phyloP scores from a whole-genome alignment of 345 rosid genomes.

The Camelina hispida region DNA sequence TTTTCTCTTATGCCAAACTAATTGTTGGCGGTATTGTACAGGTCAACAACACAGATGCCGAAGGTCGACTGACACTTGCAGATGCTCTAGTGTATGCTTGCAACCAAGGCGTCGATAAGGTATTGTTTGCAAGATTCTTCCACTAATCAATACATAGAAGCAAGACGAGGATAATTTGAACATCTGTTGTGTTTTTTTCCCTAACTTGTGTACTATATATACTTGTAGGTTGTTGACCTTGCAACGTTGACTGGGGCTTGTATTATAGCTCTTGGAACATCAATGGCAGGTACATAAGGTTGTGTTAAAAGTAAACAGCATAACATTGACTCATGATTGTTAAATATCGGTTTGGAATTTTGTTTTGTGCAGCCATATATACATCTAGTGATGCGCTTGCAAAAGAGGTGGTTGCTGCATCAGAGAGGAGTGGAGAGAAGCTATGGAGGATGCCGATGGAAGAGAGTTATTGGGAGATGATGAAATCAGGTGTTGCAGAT shows the following conservation, averaged over 20 bases:
- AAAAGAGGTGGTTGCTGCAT: constrained; percentile 77
- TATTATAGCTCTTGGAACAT: constrained; percentile 86
- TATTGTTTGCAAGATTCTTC: constrained; percentile 30
- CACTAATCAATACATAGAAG: constrained; percentile 11
- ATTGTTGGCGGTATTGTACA: constrained; percentile 38
- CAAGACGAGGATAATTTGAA: neutral
- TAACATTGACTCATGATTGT: neutral
- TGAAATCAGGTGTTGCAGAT: constrained; percentile 96
- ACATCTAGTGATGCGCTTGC: constrained; percentile 89
- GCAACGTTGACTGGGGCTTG: constrained; percentile 97
- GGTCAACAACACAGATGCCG: constrained; percentile 99
- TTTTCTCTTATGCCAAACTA: constrained; percentile 7
- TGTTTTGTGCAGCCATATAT: constrained; percentile 62
- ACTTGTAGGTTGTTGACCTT: constrained; percentile 76
- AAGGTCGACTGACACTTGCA: constrained; percentile 97
- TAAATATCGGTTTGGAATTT: neutral
- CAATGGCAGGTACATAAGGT: constrained; percentile 74
- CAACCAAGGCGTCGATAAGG: constrained; percentile 94
- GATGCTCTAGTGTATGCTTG: constrained; percentile 97
- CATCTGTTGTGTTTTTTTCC: constrained; percentile 15
- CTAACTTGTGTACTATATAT: constrained; percentile 15
- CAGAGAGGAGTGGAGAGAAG: constrained; percentile 86
- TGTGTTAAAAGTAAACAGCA: neutral
- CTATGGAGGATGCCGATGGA: constrained; percentile 98
- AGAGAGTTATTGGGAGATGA: constrained; percentile 96